Conservation (phyloP, 352 stramenopile genomes). For the Globisporangium viniferum region DNA sequence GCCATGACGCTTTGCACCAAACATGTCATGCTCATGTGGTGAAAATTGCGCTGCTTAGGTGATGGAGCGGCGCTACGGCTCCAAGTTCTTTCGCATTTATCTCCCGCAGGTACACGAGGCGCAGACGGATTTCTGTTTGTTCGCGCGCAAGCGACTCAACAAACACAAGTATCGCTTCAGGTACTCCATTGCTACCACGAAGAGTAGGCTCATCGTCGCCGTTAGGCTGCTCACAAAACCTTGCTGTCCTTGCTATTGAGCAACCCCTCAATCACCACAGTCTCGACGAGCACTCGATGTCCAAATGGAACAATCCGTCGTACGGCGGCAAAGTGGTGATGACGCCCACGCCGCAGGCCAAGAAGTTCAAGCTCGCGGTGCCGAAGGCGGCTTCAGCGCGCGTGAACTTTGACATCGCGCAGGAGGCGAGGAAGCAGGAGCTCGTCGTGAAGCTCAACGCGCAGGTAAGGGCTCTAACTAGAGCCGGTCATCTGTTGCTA, state of each 20-base stretch:
- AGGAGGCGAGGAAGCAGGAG: conserved; percentile 70
- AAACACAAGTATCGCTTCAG: conserved; percentile 84
- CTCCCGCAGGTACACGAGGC: conserved; percentile 64
- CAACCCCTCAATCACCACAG: background rate
- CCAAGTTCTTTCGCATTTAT: conserved; percentile 75
- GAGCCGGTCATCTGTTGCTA: background rate
- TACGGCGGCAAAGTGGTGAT: conserved; percentile 67
- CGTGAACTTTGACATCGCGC: conserved; percentile 67
- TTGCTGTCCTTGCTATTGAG: too few relatives aligned
- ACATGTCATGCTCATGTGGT: background rate
- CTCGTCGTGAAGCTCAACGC: conserved; percentile 58
- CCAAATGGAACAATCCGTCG: conserved; percentile 57
- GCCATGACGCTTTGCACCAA: background rate
- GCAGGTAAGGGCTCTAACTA: conserved; percentile 21
- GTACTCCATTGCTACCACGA: conserved; percentile 12
- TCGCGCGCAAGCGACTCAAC: conserved; percentile 60
- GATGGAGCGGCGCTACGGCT: conserved; percentile 54
- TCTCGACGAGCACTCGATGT: conserved; percentile 40
- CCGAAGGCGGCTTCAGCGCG: conserved; percentile 34
- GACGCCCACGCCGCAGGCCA: conserved; percentile 35
- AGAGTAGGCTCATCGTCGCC: background rate
- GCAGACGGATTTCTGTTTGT: conserved; percentile 78
- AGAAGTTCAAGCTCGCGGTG: conserved; percentile 52
- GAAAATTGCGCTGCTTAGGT: conserved; percentile 6
- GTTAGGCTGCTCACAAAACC: too few relatives aligned